Evolutionary conservation across 148 eudicot species (phyloP), one percentile per base, ranked within the genome.

Genomic region (Camellia granthamiana): DNA sequence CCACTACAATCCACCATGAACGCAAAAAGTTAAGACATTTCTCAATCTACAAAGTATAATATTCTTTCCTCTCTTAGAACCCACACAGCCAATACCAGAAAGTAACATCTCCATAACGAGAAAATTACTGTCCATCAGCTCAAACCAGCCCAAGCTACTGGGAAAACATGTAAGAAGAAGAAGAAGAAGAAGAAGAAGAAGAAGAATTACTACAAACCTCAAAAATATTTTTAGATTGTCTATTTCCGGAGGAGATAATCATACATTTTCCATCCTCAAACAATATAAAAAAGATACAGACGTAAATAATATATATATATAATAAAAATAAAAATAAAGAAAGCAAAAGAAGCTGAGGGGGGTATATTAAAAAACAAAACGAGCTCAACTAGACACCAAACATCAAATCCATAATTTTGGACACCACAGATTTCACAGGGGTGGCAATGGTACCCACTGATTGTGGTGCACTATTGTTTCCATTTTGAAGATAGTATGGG

Each of bases 401-500:
- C 97, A 96, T 96, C 84, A 93, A 81, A 80, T 96, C 99, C 88
- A 86, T 72, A 58, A 94, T 77, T 78, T 89, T 95, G 77, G 98
- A 91, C 38, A 87, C 90, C 47, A 90, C 84, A 52, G 97, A 92
- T 87, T 90, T 95, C 6, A 92, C 93, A 8, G 97, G 98, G 74
- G 93, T 83, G 52, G 98, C 99, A 76, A 96, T 91, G 52, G 97
- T 87, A 44, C 91, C 88, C 62, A 77, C 81, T 44, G 99, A 82
- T 78, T 88, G 97, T 49, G 79, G 81, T 7, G 89, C 62, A n/a
- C 73, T 81, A 61, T 77, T 85, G 79, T 81, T 84, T 41, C 97
- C 95, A 67, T 91, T 94, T 80, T 86, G 95, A 78, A 86, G 88
- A 86, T 88, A 83, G 76, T 82, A 78, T 5, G 90, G 90, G 23